Percentiles rank a stretch among this genome's conserved stretches.
phyloP scores from a whole-genome alignment of 2,329 filamentous ascomycete species.

The Colletotrichum abscissum region DNA sequence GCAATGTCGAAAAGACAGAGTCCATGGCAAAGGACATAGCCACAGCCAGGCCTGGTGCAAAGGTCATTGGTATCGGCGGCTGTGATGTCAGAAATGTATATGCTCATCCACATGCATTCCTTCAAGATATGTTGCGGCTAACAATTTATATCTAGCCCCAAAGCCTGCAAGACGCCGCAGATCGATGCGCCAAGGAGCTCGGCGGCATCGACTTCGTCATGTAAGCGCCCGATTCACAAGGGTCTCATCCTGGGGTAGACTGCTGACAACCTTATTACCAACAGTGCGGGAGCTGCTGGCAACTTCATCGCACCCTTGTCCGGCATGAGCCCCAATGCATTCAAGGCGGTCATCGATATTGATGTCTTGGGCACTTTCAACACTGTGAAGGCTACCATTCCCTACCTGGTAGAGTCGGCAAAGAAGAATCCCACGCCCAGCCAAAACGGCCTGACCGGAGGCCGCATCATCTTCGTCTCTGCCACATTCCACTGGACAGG shows the following conservation, averaged over 20 bases:
- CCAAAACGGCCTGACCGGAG: constrained; percentile 75
- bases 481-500: constrained; percentile 93
- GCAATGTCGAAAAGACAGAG: constrained; percentile 90
- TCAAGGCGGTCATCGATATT: constrained; percentile 96
- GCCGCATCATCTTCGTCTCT: constrained; percentile 89
- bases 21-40: constrained; percentile 83
- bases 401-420: constrained; percentile 82
- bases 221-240: constrained; percentile 59
- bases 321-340: constrained; percentile 86
- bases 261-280: constrained; percentile 1
- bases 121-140: constrained; percentile 1
- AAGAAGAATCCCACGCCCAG: constrained; percentile 67
- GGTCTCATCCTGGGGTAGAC: neutral
- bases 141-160: constrained; percentile 57
- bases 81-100: constrained; percentile 79
- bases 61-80: constrained; percentile 87
- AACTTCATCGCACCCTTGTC: constrained; percentile 93
- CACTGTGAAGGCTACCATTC: constrained; percentile 91
- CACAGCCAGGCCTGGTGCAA: constrained; percentile 79
- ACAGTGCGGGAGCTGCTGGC: constrained; percentile 89
- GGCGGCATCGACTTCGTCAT: constrained; percentile 94
- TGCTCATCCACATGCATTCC: constrained; percentile 26
- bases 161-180: constrained; percentile 77
- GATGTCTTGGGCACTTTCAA: constrained; percentile 95
- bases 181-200: constrained; percentile 83